Percentiles rank a stretch among this genome's conserved stretches.
Evolutionary conservation across 2,329 filamentous ascomycete genomes (phyloP).

Genomic region (Pestalotiopsis sp.): DNA sequence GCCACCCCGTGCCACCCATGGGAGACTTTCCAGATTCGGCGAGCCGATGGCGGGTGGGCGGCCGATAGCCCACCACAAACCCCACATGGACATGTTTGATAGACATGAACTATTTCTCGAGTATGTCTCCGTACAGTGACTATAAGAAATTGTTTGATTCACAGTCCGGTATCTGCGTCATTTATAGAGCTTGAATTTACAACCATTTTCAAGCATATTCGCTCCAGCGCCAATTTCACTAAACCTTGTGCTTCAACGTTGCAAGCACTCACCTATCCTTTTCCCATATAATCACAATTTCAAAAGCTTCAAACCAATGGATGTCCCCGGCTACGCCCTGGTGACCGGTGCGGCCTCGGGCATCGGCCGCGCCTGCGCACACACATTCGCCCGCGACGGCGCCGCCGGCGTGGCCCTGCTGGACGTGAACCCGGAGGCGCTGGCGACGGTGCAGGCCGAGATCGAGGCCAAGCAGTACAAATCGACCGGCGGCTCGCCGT

Average conservation of each 20-base stretch:
- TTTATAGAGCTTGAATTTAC: neutral
- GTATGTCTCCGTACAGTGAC: neutral
- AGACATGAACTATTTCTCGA: neutral
- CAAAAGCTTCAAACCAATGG: constrained; percentile 18
- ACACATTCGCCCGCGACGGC: constrained; percentile 29
- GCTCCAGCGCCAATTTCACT: no score
- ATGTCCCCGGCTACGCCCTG: constrained; percentile 33
- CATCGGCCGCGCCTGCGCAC: constrained; percentile 32
- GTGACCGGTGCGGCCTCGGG: constrained; percentile 35
- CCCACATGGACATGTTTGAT: neutral
- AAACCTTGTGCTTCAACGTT: no score
- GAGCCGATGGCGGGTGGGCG: neutral
- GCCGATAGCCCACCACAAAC: neutral
- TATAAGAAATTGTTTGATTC: neutral
- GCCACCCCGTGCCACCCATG: neutral
- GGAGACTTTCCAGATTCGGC: neutral
- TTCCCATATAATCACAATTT: neutral
- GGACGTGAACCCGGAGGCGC: constrained; percentile 25
- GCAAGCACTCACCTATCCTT: no score
- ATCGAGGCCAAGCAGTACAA: constrained; percentile 21
- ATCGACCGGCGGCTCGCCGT: constrained; percentile 7
- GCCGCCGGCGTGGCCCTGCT: constrained; percentile 30
- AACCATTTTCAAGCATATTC: no score
- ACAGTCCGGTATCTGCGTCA: neutral
- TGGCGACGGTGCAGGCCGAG: constrained; percentile 20